Evolutionary conservation across 495 filamentous ascomycete genomes (phyloP), one percentile per base, ranked within the genome.

Genomic region (Viridothelium virens): DNA sequence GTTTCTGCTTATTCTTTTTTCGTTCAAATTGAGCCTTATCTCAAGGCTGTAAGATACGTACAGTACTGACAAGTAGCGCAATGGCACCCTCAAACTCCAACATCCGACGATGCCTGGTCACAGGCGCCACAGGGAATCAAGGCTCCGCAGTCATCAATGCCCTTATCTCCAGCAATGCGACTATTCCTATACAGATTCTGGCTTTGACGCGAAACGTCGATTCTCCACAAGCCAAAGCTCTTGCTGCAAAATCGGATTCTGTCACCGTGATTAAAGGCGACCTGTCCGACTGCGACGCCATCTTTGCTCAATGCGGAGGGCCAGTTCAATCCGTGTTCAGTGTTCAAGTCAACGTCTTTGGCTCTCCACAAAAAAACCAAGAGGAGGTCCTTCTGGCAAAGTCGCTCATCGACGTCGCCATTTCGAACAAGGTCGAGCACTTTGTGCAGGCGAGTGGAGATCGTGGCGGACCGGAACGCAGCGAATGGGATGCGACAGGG

Each of bases 41-140:
- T 25, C 25, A 25, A 25, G 25, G 25, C 25, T 25, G 25, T 25
- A 25, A 25, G 25, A 25, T 25, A 25, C 25, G 25, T 25, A 25
- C 25, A 25, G 25, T 25, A 25, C 25, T 25, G 25, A 44, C 6
- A 44, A 59, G 31, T 5, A 33, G 31, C 7, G 14, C 31, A 11
- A 59, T 59, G 53, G 31, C 53, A 34, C 5, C 53, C 5, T 36
- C 53, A 31, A 36, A 33, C 2, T 59, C 53, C 53, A 31, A 59
- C 5, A 14, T 6, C 25, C 37, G 64, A 34, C 46, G 47, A 6
- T 36, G 79, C 37, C 66, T 80, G 25, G 72, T 80, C 5, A 72
- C 73, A 2, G 78, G 77, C 47, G 74, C 77, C 7, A 80, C 78
- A 1, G 78, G 78, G 18, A 79, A 77, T 39, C 77, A 79, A 63